Evolutionary conservation across 768 basidiomycete species (phyloP).

Genomic region (Aureoboletus auriporus): DNA sequence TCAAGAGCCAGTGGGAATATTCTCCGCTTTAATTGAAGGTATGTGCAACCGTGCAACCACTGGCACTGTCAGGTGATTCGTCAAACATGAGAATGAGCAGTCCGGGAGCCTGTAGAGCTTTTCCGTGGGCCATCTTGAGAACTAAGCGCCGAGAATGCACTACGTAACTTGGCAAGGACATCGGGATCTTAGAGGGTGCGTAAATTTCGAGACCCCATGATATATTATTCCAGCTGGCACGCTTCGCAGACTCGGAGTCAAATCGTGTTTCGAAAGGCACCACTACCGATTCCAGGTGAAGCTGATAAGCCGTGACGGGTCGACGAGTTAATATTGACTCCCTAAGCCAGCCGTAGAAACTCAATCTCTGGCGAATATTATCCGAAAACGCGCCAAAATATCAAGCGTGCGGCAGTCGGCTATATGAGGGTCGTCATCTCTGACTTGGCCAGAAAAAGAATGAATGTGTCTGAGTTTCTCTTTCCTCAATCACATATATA

Average conservation of each 20-base stretch:
- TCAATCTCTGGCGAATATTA: conserved; percentile 51
- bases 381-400: conserved; percentile 69
- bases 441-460: conserved; percentile 9
- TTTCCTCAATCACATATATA: conserved; percentile 3
- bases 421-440: background rate
- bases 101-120: conserved; percentile 53
- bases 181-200: conserved; percentile 49
- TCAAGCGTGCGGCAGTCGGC: conserved; percentile 36
- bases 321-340: conserved; percentile 45
- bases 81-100: conserved; percentile 57
- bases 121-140: conserved; percentile 52
- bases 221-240: conserved; percentile 52
- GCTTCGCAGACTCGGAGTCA: conserved; percentile 31
- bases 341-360: conserved; percentile 54
- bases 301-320: conserved; percentile 38
- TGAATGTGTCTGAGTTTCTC: background rate
- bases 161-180: conserved; percentile 32
- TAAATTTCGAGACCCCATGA: conserved; percentile 61
- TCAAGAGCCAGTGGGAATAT: conserved; percentile 1
- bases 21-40: conserved; percentile 5
- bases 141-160: conserved; percentile 24
- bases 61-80: conserved; percentile 40
- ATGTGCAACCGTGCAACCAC: conserved; percentile 41
- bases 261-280: conserved; percentile 4
- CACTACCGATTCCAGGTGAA: conserved; percentile 20